Base-by-base conservation (phyloP, 1,284 basidiomycete genomes). In the Wallemia hederae region DNA sequence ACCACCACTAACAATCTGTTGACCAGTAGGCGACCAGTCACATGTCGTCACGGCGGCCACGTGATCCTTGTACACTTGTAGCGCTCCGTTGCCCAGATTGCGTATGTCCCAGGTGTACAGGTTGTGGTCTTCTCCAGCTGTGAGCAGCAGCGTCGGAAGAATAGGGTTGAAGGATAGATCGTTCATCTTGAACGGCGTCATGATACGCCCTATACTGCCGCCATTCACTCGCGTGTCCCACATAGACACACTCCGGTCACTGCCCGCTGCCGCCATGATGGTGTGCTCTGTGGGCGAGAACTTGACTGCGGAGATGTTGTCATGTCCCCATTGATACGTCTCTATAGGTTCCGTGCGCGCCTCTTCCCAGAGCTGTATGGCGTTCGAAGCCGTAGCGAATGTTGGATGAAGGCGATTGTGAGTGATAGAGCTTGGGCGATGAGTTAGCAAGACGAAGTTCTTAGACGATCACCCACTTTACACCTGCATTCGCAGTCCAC, bases 81-180 rank as follows among this genome's bases (percentile, higher is more conserved):
- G 86, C 1, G 94, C 90, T 15, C 39, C 39, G 0, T 77, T 76
- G 11, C 77, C 74, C 59, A 99, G 76, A 62, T 85, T 80, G 56
- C 92, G 80, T 63, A 98, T 85, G 69, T 99, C 94, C 70, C 94
- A 99, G 0, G 94, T 97, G 72, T 98, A 98, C 49, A 98, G 75
- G 67, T 97, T 96, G 74, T 97, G 91, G 69, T 98, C 94, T 73
- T 98, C 94, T 1, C 89, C 94, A 15, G 87, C 94, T 17, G 97
- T 78, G 1, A 97, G 79, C 34, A 97, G 74, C 1, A 82, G 78
- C 0, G 91, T 96, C 0, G 94, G 92, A 69, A 92, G 83, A 0
- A 88, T 89, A 0, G 94, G 92, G 59, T 88, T 96, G 89, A 91
- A 99, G 24, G 87, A 78, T 2, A 98, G 76, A 33, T 85, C 78